These are phyloP conservation scores for Geotrichum candidum DNA, from an alignment of 1,139 yeast genomes.

Conservation along the genomic window DNA sequence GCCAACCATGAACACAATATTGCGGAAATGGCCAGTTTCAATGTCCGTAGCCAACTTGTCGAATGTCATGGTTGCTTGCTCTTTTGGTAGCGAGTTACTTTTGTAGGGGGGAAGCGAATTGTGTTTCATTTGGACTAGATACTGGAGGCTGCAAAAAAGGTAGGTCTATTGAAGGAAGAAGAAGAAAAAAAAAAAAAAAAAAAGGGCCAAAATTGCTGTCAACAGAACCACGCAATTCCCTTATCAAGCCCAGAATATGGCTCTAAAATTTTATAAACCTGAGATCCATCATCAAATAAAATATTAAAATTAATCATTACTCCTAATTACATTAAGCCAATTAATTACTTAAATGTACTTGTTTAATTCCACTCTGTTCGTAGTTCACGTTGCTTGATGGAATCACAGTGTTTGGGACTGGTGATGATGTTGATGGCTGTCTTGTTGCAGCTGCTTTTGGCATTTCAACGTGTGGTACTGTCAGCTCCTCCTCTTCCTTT, in stretches of 20 bases:
- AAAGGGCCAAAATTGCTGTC: too few relatives aligned
- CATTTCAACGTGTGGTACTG: constrained; percentile 2
- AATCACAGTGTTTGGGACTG: neutral
- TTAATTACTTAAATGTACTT: neutral
- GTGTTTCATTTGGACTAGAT: neutral
- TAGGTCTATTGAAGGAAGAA: neutral
- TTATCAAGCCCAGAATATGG: too few relatives aligned
- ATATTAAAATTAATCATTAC: neutral
- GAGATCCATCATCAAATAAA: neutral
- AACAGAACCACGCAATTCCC: too few relatives aligned
- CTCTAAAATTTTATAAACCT: too few relatives aligned
- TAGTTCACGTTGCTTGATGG: neutral
- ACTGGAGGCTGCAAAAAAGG: neutral
- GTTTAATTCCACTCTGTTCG: neutral
- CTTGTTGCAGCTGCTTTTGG: constrained; percentile 3
- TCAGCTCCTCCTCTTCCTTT: neutral
- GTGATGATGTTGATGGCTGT: neutral
- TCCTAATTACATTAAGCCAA: constrained; percentile 8
- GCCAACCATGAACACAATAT: constrained; percentile 51
- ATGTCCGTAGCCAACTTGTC: constrained; percentile 29
- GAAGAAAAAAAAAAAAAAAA: neutral
- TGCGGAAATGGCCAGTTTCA: constrained; percentile 25
- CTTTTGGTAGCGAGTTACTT: neutral
- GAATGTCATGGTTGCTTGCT: constrained; percentile 15
- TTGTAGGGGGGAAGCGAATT: neutral